These are phyloP conservation scores for Fusarium subtropicale DNA, from an alignment of 2,329 filamentous ascomycete species.

Conservation along the genomic window DNA sequence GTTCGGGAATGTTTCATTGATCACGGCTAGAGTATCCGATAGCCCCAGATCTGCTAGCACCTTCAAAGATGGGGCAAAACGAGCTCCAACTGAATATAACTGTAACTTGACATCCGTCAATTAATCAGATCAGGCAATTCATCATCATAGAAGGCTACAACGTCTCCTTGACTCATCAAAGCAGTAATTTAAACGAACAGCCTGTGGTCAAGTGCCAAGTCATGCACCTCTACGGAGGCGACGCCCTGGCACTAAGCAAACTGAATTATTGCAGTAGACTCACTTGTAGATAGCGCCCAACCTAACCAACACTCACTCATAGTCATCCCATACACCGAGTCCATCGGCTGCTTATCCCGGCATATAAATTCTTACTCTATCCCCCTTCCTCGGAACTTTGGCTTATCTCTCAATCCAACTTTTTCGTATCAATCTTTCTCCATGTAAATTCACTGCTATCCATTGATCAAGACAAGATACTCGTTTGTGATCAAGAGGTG, in stretches of 20 bases:
- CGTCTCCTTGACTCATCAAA: constrained; percentile 9
- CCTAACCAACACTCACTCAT: not conserved
- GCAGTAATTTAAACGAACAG: not conserved
- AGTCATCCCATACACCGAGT: not conserved
- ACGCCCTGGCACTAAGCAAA: not conserved
- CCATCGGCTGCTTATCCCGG: constrained; percentile 23
- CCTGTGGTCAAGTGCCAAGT: constrained; percentile 12
- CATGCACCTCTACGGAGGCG: not conserved
- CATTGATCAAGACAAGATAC: not conserved
- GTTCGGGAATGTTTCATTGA: constrained; percentile 2
- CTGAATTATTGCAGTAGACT: not conserved
- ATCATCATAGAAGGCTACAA: constrained; percentile 6
- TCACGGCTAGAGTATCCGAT: constrained; percentile 20
- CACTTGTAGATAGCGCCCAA: constrained; percentile 22
- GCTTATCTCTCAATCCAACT: not conserved
- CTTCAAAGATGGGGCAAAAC: not conserved
- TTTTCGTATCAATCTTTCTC: not conserved
- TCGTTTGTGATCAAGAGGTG: constrained; percentile 12
- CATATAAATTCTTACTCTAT: constrained; percentile 22
- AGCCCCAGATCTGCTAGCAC: constrained; percentile 1
- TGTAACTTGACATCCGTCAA: not conserved
- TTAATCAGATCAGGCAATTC: constrained; percentile 4
- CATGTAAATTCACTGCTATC: constrained; percentile 3
- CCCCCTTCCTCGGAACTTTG: not conserved
- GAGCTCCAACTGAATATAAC: not conserved